These are phyloP conservation scores for Patellifolia procumbens DNA, from an alignment of 179 eudicot genomes.

Conservation along the genomic window DNA sequence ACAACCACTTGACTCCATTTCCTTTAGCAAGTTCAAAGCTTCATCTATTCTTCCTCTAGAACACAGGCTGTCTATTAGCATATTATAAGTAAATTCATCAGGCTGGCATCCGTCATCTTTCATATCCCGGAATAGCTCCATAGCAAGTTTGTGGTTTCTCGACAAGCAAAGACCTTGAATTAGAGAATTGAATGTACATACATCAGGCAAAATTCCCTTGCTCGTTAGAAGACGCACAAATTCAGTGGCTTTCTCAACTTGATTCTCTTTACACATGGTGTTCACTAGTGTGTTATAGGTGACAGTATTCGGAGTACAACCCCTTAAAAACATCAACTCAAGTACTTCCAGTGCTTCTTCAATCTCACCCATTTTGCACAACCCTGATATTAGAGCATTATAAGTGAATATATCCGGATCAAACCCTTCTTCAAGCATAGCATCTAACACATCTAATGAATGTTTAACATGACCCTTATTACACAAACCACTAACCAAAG, in stretches of 20 bases:
- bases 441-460: slow-evolving; percentile 74
- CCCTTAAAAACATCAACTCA: slow-evolving; percentile 77
- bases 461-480: slow-evolving; percentile 69
- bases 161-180: slow-evolving; percentile 85
- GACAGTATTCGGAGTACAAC: slow-evolving; percentile 68
- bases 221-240: slow-evolving; percentile 61
- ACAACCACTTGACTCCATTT: slow-evolving; percentile 90
- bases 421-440: slow-evolving; percentile 86
- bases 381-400: slow-evolving; percentile 72
- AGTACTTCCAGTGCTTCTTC: slow-evolving; percentile 84
- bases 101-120: slow-evolving; percentile 74
- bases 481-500: slow-evolving; percentile 73
- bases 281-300: slow-evolving; percentile 83
- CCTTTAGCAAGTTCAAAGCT: slow-evolving; percentile 67
- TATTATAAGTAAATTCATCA: slow-evolving; percentile 84
- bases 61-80: slow-evolving; percentile 75
- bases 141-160: slow-evolving; percentile 50
- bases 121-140: slow-evolving; percentile 76
- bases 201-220: slow-evolving; percentile 78
- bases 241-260: slow-evolving; percentile 77
- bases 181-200: slow-evolving; percentile 86
- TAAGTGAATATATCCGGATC: slow-evolving; percentile 76
- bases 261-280: slow-evolving; percentile 79
- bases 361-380: slow-evolving; percentile 72
- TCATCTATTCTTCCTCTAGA: slow-evolving; percentile 56